Base-by-base conservation (phyloP, 345 rosid genomes). In the Moricandia moricandioides region DNA sequence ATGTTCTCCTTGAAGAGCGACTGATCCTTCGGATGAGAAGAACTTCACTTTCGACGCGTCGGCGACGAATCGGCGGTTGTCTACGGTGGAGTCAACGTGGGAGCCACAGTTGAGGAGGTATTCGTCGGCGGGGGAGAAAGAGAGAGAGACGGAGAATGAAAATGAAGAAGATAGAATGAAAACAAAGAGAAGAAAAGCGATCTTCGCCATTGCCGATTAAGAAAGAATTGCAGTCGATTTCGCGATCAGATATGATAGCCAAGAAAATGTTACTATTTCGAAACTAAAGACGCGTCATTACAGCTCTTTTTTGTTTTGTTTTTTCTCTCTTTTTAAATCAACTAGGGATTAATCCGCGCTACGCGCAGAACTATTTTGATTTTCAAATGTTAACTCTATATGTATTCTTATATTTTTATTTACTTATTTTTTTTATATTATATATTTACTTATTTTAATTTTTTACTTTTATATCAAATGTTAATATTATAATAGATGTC, bases 101-200 rank as follows among this genome's bases (percentile, higher is more conserved):
- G 98, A 85, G 76, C 97, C 95, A 63, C 91, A 88, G 77, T 86
- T 80, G 49, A 89, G 12, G 74, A 93, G 92, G 81, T 82, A 81
- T 76, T 84, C 80, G 75, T 89, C 93, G 56, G 69, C 3, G 26
- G 92, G 92, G 45, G 84, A 56, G 80, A 84, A 87, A 30, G 78
- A 72, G 73, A 74, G 5, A 31, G 79, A 71, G 62, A 73, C 40
- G 37, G 62, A 24, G 9, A 52, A 9, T 64, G 72, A 39, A 57
- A 73, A 31, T 37, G 76, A 56, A 12, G 62, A 77, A 14, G 75
- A 21, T 73, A 29, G 34, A 39, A 82, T 51, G 56, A 79, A 55
- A 31, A 69, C 60, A 59, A 84, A 52, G 74, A 68, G 45, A 27
- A 61, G 45, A 43, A 60, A 45, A 9, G 16, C 67, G 62, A 61